Evolutionary conservation across 352 stramenopile species (phyloP).

Genomic region (Hyaloperonospora brassicae): DNA sequence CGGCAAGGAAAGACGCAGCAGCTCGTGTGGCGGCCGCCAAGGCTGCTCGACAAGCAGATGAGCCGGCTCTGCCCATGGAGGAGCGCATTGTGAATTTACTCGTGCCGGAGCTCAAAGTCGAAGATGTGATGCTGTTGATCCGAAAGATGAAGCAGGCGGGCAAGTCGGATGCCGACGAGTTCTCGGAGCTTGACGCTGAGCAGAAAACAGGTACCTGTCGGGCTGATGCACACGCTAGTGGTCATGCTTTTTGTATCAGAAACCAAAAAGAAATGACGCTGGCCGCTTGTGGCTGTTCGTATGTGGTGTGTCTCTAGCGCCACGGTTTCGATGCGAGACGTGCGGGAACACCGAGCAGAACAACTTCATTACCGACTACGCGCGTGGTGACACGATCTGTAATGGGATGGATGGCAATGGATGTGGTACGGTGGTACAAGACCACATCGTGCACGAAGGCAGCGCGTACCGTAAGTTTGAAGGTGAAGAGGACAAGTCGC

Average conservation of each 20-base stretch:
- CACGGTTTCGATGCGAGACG: constrained; percentile 76
- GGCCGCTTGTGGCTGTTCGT: background rate
- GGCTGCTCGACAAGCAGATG: constrained; percentile 28
- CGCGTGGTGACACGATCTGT: constrained; percentile 81
- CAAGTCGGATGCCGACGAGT: constrained; percentile 85
- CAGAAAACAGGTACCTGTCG: constrained; percentile 61
- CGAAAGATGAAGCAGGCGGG: constrained; percentile 86
- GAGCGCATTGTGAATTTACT: constrained; percentile 83
- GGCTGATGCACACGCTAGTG: constrained; percentile 7
- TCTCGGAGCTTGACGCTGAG: constrained; percentile 77
- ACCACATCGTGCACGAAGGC: constrained; percentile 94
- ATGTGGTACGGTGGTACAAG: constrained; percentile 91
- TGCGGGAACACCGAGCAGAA: constrained; percentile 86
- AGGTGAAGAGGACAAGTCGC: constrained; percentile 94
- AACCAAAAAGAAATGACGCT: constrained; percentile 6
- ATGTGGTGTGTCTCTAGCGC: constrained; percentile 28
- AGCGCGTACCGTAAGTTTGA: constrained; percentile 95
- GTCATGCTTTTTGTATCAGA: background rate
- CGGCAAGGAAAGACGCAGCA: constrained; percentile 35
- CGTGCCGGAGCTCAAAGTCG: constrained; percentile 78
- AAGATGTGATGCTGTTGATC: constrained; percentile 84
- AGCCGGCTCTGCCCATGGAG: constrained; percentile 72
- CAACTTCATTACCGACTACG: constrained; percentile 87
- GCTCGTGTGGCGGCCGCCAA: constrained; percentile 28
- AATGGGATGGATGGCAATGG: constrained; percentile 80